These are phyloP conservation scores for Coemansia umbellata DNA, from an alignment of 192 early-diverging fungal genomes.

Conservation along the genomic window DNA sequence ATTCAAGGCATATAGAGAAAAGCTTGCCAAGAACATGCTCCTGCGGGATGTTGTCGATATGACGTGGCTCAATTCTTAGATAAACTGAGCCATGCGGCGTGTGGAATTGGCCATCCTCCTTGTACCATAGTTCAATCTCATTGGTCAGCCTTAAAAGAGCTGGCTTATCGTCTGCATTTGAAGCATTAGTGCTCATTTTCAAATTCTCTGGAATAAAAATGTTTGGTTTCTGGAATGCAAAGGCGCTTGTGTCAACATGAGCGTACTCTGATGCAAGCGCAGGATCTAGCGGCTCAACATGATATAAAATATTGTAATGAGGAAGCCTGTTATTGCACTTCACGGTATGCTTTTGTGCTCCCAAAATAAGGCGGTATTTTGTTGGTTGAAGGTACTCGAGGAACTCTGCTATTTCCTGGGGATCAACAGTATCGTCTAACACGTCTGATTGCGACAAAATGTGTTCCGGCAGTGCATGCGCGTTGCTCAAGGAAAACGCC, in stretches of 20 bases:
- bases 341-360: slow-evolving; percentile 28
- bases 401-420: slow-evolving; percentile 54
- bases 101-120: slow-evolving; percentile 85
- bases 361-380: slow-evolving; percentile 54
- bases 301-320: slow-evolving; percentile 79
- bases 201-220: slow-evolving; percentile 75
- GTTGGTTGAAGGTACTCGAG: slow-evolving; percentile 56
- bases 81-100: slow-evolving; percentile 74
- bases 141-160: slow-evolving; percentile 9
- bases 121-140: slow-evolving; percentile 74
- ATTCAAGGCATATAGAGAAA: slow-evolving; percentile 65
- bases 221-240: slow-evolving; percentile 65
- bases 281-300: slow-evolving; percentile 25
- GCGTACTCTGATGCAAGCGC: background rate
- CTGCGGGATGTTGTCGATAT: slow-evolving; percentile 41
- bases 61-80: slow-evolving; percentile 46
- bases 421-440: slow-evolving; percentile 60
- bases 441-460: slow-evolving; percentile 57
- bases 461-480: slow-evolving; percentile 59
- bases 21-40: slow-evolving; percentile 59
- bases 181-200: slow-evolving; percentile 25
- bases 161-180: background rate
- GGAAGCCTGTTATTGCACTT: slow-evolving; percentile 52
- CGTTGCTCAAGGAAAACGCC: slow-evolving; percentile 62
- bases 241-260: background rate